Conservation (phyloP, 2,329 filamentous ascomycete genomes). For the Fusarium nanum region DNA sequence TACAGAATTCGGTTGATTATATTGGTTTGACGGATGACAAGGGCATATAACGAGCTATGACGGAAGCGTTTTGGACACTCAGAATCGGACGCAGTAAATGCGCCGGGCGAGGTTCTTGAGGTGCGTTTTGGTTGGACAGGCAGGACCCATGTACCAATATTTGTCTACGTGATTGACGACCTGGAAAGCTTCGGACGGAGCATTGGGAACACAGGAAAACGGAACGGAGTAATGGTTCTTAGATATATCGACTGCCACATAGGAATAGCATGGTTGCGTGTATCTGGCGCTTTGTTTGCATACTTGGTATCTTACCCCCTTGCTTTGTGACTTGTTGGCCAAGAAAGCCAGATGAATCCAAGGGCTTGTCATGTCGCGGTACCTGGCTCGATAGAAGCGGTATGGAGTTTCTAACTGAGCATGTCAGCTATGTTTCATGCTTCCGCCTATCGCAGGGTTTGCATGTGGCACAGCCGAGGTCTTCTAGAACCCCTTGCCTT, state of each 20-base stretch:
- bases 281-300: neutral
- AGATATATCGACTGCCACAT: slow-evolving; percentile 17
- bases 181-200: slow-evolving; percentile 22
- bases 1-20: slow-evolving; percentile 17
- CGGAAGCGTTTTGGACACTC: slow-evolving; percentile 29
- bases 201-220: slow-evolving; percentile 26
- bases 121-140: slow-evolving; percentile 24
- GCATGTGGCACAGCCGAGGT: neutral
- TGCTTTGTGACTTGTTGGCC: neutral
- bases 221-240: slow-evolving; percentile 27
- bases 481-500: neutral
- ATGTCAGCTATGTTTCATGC: neutral
- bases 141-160: slow-evolving; percentile 38
- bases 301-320: neutral
- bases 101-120: slow-evolving; percentile 9
- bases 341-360: neutral
- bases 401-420: neutral
- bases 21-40: slow-evolving; percentile 11
- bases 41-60: slow-evolving; percentile 38
- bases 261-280: slow-evolving; percentile 31
- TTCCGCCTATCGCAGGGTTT: neutral
- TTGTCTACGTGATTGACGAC: slow-evolving; percentile 34
- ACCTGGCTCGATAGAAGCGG: neutral
- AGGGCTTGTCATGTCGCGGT: neutral
- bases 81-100: slow-evolving; percentile 15